A percentile compares a stretch with the other conserved stretches of the same genome.
Evolutionary conservation across 2,329 filamentous ascomycete species (phyloP).

Genomic region (Xylariales sp.): DNA sequence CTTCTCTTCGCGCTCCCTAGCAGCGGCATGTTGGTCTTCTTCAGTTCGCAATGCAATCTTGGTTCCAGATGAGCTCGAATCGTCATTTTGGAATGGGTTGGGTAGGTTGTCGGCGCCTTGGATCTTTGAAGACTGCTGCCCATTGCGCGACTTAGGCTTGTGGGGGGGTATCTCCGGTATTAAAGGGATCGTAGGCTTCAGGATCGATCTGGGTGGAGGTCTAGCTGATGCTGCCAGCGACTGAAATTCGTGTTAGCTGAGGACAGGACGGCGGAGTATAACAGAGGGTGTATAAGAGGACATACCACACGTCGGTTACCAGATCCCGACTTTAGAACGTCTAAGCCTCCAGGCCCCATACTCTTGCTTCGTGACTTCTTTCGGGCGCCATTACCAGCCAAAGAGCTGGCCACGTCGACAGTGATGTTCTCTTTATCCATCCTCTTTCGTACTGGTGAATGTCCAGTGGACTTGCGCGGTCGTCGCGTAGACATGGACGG

Average conservation of each 20-base stretch:
- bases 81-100: constrained; percentile 40
- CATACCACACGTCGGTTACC: constrained; percentile 78
- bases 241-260: constrained; percentile 27
- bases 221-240: constrained; percentile 50
- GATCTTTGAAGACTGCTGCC: constrained; percentile 30
- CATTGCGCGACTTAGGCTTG: constrained; percentile 57
- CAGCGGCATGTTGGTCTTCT: constrained; percentile 66
- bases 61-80: constrained; percentile 34
- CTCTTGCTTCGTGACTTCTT: constrained; percentile 90
- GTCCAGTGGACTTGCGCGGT: constrained; percentile 67
- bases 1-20: constrained; percentile 63
- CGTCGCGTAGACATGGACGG: constrained; percentile 53
- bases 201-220: constrained; percentile 61
- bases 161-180: constrained; percentile 62
- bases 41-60: constrained; percentile 64
- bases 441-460: constrained; percentile 47
- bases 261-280: neutral
- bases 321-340: constrained; percentile 68
- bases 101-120: constrained; percentile 36
- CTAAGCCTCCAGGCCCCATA: constrained; percentile 85
- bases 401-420: constrained; percentile 54
- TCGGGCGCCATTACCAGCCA: constrained; percentile 41
- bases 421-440: constrained; percentile 77
- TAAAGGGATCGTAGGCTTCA: constrained; percentile 73
- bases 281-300: neutral